Evolutionary conservation across 2,329 filamentous ascomycete genomes (phyloP).

Genomic region (Fusarium metavorans): DNA sequence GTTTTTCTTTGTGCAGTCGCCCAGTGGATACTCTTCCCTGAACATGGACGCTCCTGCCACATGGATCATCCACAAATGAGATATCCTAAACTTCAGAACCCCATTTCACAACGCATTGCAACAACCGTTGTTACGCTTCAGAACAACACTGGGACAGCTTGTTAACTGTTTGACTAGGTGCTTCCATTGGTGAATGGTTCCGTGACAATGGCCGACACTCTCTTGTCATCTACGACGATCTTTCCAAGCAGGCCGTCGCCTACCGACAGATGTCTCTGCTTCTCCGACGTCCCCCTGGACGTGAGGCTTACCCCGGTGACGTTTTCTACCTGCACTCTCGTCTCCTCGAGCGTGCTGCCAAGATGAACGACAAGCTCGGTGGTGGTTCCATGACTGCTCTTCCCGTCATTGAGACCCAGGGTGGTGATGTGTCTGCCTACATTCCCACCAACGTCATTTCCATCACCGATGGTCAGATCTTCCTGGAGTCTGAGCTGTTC

Average conservation of each 20-base stretch:
- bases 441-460: constrained; percentile 99
- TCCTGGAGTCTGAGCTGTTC: constrained; percentile 99
- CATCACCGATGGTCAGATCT: constrained; percentile 99
- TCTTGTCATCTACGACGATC: constrained; percentile 92
- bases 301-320: constrained; percentile 99
- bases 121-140: not conserved
- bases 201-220: constrained; percentile 89
- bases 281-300: constrained; percentile 95
- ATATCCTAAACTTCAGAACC: not conserved
- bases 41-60: not conserved
- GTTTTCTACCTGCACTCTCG: constrained; percentile 99
- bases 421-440: constrained; percentile 99
- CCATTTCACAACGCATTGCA: not conserved
- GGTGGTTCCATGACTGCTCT: constrained; percentile 97
- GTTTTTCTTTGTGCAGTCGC: not conserved
- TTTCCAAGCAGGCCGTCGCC: constrained; percentile 97
- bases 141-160: not conserved
- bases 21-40: not conserved
- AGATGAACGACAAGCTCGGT: constrained; percentile 96
- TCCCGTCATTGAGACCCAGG: constrained; percentile 98
- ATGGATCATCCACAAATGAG: constrained; percentile 43
- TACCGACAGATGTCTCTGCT: constrained; percentile 99
- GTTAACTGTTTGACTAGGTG: not conserved
- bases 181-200: constrained; percentile 75
- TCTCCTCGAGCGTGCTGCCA: constrained; percentile 98